Evolutionary conservation across 257 asterid genomes (phyloP).

Genomic region (Osmanthus fragrans): DNA sequence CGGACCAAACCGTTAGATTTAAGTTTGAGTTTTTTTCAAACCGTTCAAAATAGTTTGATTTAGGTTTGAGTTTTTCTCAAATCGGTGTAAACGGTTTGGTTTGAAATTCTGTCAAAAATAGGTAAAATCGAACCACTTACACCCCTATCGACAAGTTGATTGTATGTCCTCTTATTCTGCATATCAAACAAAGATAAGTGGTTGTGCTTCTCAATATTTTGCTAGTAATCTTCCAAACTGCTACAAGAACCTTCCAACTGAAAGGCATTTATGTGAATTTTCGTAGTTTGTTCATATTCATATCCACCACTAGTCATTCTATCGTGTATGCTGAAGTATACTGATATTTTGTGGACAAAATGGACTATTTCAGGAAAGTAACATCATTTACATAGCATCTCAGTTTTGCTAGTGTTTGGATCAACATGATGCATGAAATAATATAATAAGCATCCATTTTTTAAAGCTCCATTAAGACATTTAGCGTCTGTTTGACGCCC

Average conservation of each 20-base stretch:
- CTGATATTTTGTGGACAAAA: background rate
- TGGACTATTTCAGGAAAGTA: background rate
- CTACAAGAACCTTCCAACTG: slow-evolving; percentile 5
- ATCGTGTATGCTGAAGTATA: background rate
- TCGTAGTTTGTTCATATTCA: background rate
- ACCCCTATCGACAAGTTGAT: no score
- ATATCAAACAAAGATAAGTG: background rate
- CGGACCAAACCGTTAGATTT: no score
- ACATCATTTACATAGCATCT: background rate
- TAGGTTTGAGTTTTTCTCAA: no score
- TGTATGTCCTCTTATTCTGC: background rate
- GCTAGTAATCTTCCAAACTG: background rate
- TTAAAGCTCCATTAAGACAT: background rate
- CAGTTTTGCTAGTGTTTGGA: background rate
- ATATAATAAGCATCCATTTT: background rate
- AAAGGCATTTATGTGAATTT: slow-evolving; percentile 1
- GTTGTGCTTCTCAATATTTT: background rate
- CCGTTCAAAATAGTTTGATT: no score
- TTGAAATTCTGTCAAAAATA: no score
- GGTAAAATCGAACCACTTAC: no score
- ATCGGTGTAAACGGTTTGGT: no score
- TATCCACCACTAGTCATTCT: background rate
- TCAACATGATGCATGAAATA: background rate
- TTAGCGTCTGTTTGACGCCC: background rate
- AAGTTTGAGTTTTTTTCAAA: no score